phyloP scores from a whole-genome alignment of 768 basidiomycete species.

The Calvatia gigantea region DNA sequence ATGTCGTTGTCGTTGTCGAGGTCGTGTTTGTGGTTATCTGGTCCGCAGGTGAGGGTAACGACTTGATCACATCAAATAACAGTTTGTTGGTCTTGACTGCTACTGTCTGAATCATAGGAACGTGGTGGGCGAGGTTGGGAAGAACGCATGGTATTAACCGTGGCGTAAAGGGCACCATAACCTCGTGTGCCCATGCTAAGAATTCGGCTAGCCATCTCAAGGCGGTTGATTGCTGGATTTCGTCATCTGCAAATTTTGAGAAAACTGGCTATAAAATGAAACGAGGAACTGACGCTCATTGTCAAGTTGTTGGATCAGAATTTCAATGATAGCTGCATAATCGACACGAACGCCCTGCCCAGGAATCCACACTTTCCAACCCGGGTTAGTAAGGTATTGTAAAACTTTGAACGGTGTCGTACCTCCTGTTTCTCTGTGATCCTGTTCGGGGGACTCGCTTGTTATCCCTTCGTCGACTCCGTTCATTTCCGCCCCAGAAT shows the following conservation, averaged over 20 bases:
- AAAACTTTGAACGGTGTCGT: slow-evolving; percentile 15
- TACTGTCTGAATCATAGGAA: slow-evolving; percentile 80
- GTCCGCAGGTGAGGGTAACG: slow-evolving; percentile 72
- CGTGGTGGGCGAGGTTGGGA: slow-evolving; percentile 92
- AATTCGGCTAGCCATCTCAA: slow-evolving; percentile 92
- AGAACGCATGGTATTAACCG: slow-evolving; percentile 90
- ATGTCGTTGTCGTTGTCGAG: slow-evolving; percentile 16
- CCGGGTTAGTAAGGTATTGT: slow-evolving; percentile 12
- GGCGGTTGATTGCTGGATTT: slow-evolving; percentile 94
- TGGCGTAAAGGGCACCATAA: slow-evolving; percentile 93
- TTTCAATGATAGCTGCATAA: slow-evolving; percentile 90
- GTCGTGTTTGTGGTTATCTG: slow-evolving; percentile 22
- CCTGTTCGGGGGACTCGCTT: slow-evolving; percentile 31
- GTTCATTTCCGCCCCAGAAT: slow-evolving; percentile 54
- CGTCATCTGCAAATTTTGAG: slow-evolving; percentile 62
- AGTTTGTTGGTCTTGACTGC: slow-evolving; percentile 85
- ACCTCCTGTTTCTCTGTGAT: slow-evolving; percentile 67
- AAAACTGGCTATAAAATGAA: not conserved
- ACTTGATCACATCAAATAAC: slow-evolving; percentile 82
- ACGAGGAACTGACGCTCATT: slow-evolving; percentile 62
- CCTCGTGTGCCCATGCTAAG: slow-evolving; percentile 81
- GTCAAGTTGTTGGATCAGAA: slow-evolving; percentile 83
- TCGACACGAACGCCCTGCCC: slow-evolving; percentile 93
- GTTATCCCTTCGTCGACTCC: slow-evolving; percentile 40
- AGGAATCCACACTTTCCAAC: slow-evolving; percentile 72